Conservation (phyloP, 1,139 yeast species). For the Saccharomyces hybrid region DNA sequence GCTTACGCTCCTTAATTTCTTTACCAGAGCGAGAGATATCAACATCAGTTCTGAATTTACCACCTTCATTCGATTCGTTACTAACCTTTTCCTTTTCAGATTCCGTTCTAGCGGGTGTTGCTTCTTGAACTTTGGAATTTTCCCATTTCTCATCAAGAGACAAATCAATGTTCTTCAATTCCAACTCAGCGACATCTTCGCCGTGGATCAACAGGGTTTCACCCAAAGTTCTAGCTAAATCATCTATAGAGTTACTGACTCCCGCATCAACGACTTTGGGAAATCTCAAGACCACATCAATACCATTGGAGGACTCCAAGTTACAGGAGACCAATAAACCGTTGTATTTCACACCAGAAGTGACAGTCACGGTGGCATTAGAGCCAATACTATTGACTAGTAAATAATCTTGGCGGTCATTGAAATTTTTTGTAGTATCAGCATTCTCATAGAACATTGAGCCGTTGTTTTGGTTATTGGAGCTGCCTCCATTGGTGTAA, state of each 20-base stretch:
- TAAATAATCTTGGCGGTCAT: slow-evolving; percentile 44
- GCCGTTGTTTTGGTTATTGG: background rate
- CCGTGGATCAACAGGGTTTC: slow-evolving; percentile 47
- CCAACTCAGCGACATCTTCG: slow-evolving; percentile 59
- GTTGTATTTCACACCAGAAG: slow-evolving; percentile 51
- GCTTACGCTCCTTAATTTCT: slow-evolving; percentile 54
- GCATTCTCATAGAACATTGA: slow-evolving; percentile 21
- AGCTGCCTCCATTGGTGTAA: background rate
- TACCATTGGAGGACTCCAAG: slow-evolving; percentile 33
- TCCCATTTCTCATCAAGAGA: slow-evolving; percentile 24
- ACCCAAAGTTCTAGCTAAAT: slow-evolving; percentile 34
- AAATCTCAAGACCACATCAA: slow-evolving; percentile 48
- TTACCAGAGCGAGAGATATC: slow-evolving; percentile 57
- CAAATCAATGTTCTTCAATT: slow-evolving; percentile 28
- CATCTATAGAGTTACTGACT: slow-evolving; percentile 33
- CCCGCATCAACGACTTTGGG: slow-evolving; percentile 40
- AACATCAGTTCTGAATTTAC: slow-evolving; percentile 66
- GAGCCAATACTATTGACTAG: slow-evolving; percentile 52
- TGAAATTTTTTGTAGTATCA: slow-evolving; percentile 30
- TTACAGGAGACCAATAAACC: slow-evolving; percentile 50
- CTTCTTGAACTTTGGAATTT: slow-evolving; percentile 10
- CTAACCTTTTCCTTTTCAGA: slow-evolving; percentile 5
- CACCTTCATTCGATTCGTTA: slow-evolving; percentile 6
- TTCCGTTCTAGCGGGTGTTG: slow-evolving; percentile 7
- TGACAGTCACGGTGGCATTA: slow-evolving; percentile 50